Evolutionary conservation across 2,329 filamentous ascomycete genomes (phyloP).

Genomic region (Lasiodiplodia sp.): DNA sequence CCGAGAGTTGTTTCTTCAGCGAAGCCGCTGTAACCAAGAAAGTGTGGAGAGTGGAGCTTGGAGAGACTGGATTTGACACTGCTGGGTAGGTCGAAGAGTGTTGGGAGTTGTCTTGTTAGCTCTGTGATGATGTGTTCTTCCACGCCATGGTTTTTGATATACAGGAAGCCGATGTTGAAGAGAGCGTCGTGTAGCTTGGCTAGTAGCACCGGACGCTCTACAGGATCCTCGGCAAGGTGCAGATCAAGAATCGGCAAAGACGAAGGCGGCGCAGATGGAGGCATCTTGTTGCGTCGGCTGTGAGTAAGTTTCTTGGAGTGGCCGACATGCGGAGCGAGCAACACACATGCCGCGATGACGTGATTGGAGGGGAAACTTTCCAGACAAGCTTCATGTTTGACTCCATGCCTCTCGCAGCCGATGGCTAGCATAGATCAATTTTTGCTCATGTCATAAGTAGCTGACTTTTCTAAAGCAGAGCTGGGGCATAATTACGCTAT

Average conservation of each 20-base stretch:
- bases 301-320: background rate
- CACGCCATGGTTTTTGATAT: constrained; percentile 60
- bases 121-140: constrained; percentile 44
- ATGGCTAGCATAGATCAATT: no score
- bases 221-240: constrained; percentile 49
- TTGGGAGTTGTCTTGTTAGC: constrained; percentile 53
- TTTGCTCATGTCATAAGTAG: no score
- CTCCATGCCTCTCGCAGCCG: no score
- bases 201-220: constrained; percentile 49
- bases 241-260: constrained; percentile 60
- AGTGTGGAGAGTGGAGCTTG: constrained; percentile 64
- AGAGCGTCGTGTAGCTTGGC: constrained; percentile 56
- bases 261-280: constrained; percentile 16
- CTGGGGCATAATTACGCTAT: no score
- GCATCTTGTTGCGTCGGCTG: background rate
- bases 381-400: background rate
- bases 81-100: constrained; percentile 52
- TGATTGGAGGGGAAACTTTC: constrained; percentile 2
- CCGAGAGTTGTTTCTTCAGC: constrained; percentile 65
- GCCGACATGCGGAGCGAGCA: background rate
- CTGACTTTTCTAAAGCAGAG: no score
- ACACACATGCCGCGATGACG: constrained; percentile 10
- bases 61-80: constrained; percentile 52
- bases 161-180: constrained; percentile 62
- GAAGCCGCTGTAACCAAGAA: constrained; percentile 65